Evolutionary conservation across 2,329 filamentous ascomycete genomes (phyloP), one percentile per base, ranked within the genome.

Genomic region (Xylaria sp.): DNA sequence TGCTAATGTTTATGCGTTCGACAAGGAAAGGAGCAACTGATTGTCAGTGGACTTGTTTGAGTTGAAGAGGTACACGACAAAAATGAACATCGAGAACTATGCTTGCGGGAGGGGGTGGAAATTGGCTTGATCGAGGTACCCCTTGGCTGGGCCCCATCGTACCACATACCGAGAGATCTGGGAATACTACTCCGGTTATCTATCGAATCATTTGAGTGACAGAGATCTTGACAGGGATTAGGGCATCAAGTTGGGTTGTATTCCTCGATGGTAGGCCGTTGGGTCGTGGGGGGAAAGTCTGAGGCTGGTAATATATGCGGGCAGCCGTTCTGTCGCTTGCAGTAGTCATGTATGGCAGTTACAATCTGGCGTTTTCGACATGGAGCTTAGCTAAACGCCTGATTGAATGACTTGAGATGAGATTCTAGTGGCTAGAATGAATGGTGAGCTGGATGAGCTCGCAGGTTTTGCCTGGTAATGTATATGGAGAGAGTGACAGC

Each of bases 241-340:
- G 53, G 64, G 69, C 54, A 65, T 50, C 44, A 57, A 64, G 61
- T 64, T 70, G 66, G 71, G 69, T 55, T 60, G 57, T 65, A 67
- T 60, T 68, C 16, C 58, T 68, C 62, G 53, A 59, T 60, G 44
- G 57, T 13, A 70, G 58, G 60, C 62, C 51, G 70, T 71, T 72
- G 67, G 69, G 65, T 63, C 55, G 60, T 44, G 63, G 69, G 58
- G 63, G 66, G 61, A 60, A 63, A 55, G 60, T 54, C 53, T 47
- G 68, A 73, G 66, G 68, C 68, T 70, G 66, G 66, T 59, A 69
- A 9, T 9, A 35, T 66, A 73, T 74, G 75, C 71, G 69, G 66
- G 67, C 23, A 66, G 65, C 75, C 74, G 72, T 42, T 27, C 60
- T 66, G 51, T 65, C 40, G 66, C 69, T 70, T 62, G 61, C 60